These are phyloP conservation scores for Mycena vitilis DNA, from an alignment of 768 basidiomycete species.

Conservation along the genomic window DNA sequence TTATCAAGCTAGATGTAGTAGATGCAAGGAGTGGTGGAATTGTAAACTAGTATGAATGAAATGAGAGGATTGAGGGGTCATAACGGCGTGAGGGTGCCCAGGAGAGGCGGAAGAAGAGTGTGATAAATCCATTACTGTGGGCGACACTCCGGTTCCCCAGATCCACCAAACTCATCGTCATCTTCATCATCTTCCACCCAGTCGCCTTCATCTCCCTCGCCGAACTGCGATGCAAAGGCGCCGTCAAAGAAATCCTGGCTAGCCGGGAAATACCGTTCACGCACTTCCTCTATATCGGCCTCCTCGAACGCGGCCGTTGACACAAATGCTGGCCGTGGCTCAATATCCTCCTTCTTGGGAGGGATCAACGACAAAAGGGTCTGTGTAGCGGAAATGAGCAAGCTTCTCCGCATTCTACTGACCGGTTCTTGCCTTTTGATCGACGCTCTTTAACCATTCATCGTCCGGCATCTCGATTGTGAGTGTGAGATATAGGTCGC, in stretches of 20 bases:
- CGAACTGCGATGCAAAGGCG: conserved; percentile 77
- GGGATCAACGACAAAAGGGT: conserved; percentile 76
- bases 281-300: conserved; percentile 85
- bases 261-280: conserved; percentile 82
- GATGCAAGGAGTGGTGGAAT: conserved; percentile 17
- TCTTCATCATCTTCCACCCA: conserved; percentile 80
- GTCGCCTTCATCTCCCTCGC: conserved; percentile 74
- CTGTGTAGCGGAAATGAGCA: conserved; percentile 49
- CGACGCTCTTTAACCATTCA: conserved; percentile 78
- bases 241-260: conserved; percentile 82
- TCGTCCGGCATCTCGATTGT: conserved; percentile 90
- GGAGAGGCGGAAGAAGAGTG: not conserved
- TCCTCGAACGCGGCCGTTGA: conserved; percentile 80
- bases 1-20: conserved; percentile 5
- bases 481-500: conserved; percentile 85
- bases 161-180: conserved; percentile 49
- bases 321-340: conserved; percentile 77
- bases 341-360: conserved; percentile 79
- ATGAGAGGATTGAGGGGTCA: not conserved
- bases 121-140: conserved; percentile 57
- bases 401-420: not conserved
- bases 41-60: not conserved
- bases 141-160: conserved; percentile 68
- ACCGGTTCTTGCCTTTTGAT: conserved; percentile 60
- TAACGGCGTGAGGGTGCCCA: not conserved